Base-by-base conservation (phyloP, 352 stramenopile species). In the Phytopythium mirpurense region DNA sequence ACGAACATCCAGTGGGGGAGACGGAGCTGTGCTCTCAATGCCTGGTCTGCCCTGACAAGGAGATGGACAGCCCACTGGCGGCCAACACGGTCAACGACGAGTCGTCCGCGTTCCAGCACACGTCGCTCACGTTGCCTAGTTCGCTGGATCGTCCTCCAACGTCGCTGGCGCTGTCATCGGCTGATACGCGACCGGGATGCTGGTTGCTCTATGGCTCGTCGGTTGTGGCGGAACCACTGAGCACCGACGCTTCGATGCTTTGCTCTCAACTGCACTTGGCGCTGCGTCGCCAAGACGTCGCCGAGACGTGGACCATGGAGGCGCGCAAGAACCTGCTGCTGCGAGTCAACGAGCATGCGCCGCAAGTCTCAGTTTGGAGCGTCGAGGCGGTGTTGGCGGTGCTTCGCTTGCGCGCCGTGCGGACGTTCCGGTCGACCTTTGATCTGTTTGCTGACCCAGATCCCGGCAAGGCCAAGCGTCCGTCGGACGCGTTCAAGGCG, bases 291-390 rank as follows among this genome's bases (percentile, higher is more conserved):
- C 12, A 29, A 15, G 32, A 43, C 32, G 21, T 29, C 32, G 23
- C 19, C 0, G 46, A 53, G 21, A 53, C 29, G 19, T 53, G 46
- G 46, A 26, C 12, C 29, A 53, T 53, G 46, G 46, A 53, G 19
- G 46, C 32, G 4, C 31, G 46, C 19, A 53, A 53, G 32, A 53
- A 53, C 32, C 11, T 53, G 31, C n/a, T 53, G 14, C 46, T 53
- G 11, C 46, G 46, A 3, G 21, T 42, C 19, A 32, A 23, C 12
- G 29, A 4, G 10, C 26, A 40, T 3, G 14, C 32, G 5, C 14
- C 14, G 19, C 31, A 21, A 0, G 10, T 34, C 5, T 3, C n/a
- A 9, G 23, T 9, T 2, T 53, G 46, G 46, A 53, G 14, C 10
- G 15, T n/a, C 2, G 46, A 26, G 16, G 34, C n/a, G 8, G 34